Conservation (phyloP, 2,329 filamentous ascomycete genomes). For the Myriosclerotinia scirpicola region DNA sequence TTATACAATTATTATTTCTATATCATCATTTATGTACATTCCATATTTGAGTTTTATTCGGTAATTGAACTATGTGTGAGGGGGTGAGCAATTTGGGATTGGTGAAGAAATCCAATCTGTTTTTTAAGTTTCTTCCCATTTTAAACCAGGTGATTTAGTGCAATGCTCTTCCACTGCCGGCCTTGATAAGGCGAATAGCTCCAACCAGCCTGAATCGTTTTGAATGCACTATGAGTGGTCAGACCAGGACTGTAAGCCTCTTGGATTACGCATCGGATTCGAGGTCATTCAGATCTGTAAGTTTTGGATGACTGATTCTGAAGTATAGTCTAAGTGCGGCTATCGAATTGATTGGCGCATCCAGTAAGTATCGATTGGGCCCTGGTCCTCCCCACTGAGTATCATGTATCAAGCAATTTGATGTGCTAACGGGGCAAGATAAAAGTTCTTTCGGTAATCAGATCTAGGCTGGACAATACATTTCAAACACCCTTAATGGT, state of each 20-base stretch:
- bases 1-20: background rate
- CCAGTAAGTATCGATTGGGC: background rate
- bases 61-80: background rate
- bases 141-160: too few species aligned
- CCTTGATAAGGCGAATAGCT: background rate
- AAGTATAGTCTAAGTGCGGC: background rate
- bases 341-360: background rate
- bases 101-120: background rate
- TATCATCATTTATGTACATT: background rate
- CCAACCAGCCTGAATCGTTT: background rate
- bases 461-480: background rate
- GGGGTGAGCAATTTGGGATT: background rate
- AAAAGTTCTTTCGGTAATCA: background rate
- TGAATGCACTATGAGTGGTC: background rate
- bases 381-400: background rate
- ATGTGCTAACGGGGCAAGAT: background rate
- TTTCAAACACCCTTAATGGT: background rate
- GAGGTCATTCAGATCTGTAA: background rate
- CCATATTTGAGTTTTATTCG: background rate
- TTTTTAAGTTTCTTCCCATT: too few species aligned
- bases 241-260: background rate
- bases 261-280: background rate
- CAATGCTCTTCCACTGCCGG: too few species aligned
- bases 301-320: background rate
- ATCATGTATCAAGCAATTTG: background rate